phyloP scores from a whole-genome alignment of 2,329 filamentous ascomycete genomes.

The Cephalotrichum gorgonifer region DNA sequence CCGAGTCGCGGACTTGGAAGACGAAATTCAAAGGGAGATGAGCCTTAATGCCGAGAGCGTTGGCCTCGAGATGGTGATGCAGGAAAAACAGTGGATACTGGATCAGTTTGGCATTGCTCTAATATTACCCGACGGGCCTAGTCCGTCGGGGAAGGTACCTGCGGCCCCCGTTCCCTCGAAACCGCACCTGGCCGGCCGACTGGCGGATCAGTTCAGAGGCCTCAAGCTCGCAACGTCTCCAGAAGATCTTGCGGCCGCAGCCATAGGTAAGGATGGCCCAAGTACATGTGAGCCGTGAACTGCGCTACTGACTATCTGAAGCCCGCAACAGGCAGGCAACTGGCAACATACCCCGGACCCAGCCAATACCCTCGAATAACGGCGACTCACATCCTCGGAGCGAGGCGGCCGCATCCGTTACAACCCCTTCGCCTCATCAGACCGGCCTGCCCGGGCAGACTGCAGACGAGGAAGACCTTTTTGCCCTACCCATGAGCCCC shows the following conservation, averaged over 20 bases:
- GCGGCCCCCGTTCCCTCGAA: not conserved
- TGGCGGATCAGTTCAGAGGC: constrained; percentile 72
- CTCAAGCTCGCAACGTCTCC: constrained; percentile 59
- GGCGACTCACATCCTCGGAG: not conserved
- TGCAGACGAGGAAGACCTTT: constrained; percentile 64
- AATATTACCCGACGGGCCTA: not conserved
- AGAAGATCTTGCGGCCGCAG: not conserved
- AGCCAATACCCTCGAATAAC: not conserved
- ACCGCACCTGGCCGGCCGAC: constrained; percentile 43
- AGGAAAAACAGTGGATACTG: constrained; percentile 80
- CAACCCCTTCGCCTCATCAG: constrained; percentile 14
- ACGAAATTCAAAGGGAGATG: constrained; percentile 67
- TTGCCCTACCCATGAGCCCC: constrained; percentile 78
- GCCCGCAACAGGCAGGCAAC: constrained; percentile 12
- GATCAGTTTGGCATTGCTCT: constrained; percentile 59
- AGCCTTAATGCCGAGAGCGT: constrained; percentile 69
- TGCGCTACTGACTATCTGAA: not conserved
- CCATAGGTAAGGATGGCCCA: not conserved
- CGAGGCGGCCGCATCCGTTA: not conserved
- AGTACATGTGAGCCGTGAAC: not conserved
- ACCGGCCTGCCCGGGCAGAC: constrained; percentile 20
- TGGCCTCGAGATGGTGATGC: constrained; percentile 70
- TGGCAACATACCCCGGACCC: not conserved
- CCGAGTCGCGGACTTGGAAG: constrained; percentile 61
- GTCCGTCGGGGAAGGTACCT: not conserved